These are phyloP conservation scores for Diaporthe sp. DNA, from an alignment of 2,329 filamentous ascomycete species.

Conservation along the genomic window DNA sequence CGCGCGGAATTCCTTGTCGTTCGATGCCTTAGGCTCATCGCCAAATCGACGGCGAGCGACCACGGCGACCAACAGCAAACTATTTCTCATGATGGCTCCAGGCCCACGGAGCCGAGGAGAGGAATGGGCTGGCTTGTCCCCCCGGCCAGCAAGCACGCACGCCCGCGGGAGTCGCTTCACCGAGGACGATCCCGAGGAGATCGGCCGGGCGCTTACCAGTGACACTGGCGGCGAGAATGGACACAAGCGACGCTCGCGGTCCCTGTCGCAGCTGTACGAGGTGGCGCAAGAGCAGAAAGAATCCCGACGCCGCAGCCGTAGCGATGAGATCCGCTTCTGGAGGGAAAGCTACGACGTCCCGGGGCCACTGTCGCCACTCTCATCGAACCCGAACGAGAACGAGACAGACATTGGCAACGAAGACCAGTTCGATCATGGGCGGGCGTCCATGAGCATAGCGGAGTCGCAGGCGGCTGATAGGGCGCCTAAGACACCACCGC, in stretches of 20 bases:
- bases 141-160: slow-evolving; percentile 72
- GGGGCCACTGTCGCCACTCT: slow-evolving; percentile 64
- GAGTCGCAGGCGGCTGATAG: slow-evolving; percentile 50
- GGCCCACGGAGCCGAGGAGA: slow-evolving; percentile 54
- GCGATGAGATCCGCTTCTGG: slow-evolving; percentile 76
- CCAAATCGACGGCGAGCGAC: slow-evolving; percentile 57
- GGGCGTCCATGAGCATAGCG: slow-evolving; percentile 49
- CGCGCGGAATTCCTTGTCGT: slow-evolving; percentile 66
- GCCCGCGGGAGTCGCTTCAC: slow-evolving; percentile 60
- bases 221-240: slow-evolving; percentile 55
- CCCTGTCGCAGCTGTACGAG: slow-evolving; percentile 67
- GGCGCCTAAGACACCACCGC: slow-evolving; percentile 55
- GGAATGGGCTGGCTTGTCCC: slow-evolving; percentile 69
- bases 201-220: slow-evolving; percentile 74
- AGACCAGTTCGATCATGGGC: slow-evolving; percentile 47
- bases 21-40: slow-evolving; percentile 52
- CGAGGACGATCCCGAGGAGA: slow-evolving; percentile 64
- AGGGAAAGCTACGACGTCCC: slow-evolving; percentile 69
- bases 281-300: slow-evolving; percentile 51
- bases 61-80: slow-evolving; percentile 55
- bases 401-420: slow-evolving; percentile 31
- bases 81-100: slow-evolving; percentile 47
- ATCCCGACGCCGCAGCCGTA: slow-evolving; percentile 64
- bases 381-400: slow-evolving; percentile 51
- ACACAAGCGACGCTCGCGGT: slow-evolving; percentile 69